phyloP scores from a whole-genome alignment of 345 rosid genomes.

The Noccaea bulbosa region DNA sequence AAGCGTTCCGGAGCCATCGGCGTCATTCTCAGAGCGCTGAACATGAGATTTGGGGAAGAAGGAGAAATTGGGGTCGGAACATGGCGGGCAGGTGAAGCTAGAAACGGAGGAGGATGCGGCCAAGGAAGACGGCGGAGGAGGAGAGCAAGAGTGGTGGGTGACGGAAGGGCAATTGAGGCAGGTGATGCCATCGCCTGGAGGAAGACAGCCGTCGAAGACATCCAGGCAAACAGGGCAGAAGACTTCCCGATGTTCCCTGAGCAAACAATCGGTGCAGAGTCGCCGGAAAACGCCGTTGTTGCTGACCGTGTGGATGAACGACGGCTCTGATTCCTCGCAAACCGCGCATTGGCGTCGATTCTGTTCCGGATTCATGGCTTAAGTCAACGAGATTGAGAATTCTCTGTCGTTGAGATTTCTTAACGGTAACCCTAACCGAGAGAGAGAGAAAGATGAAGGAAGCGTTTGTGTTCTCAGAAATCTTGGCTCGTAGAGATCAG shows the following conservation, averaged over 20 bases:
- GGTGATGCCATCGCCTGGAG: slow-evolving; percentile 37
- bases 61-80: slow-evolving; percentile 52
- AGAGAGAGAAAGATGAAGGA: slow-evolving; percentile 9
- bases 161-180: slow-evolving; percentile 57
- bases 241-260: slow-evolving; percentile 47
- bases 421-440: slow-evolving; percentile 36
- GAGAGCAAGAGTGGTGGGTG: slow-evolving; percentile 49
- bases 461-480: slow-evolving; percentile 36
- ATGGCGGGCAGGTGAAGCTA: slow-evolving; percentile 53
- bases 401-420: background rate
- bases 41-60: slow-evolving; percentile 46
- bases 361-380: slow-evolving; percentile 44
- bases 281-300: slow-evolving; percentile 44
- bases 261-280: slow-evolving; percentile 59
- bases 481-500: slow-evolving; percentile 24
- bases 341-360: slow-evolving; percentile 42
- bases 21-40: background rate
- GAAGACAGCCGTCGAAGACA: slow-evolving; percentile 31
- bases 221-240: slow-evolving; percentile 62
- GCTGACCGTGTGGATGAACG: slow-evolving; percentile 50
- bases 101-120: slow-evolving; percentile 28
- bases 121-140: slow-evolving; percentile 24
- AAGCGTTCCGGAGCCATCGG: background rate
- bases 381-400: slow-evolving; percentile 18
- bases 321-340: slow-evolving; percentile 44